Base-by-base conservation (phyloP, 78 protist species). In the Dictyostelium firmibasis region DNA sequence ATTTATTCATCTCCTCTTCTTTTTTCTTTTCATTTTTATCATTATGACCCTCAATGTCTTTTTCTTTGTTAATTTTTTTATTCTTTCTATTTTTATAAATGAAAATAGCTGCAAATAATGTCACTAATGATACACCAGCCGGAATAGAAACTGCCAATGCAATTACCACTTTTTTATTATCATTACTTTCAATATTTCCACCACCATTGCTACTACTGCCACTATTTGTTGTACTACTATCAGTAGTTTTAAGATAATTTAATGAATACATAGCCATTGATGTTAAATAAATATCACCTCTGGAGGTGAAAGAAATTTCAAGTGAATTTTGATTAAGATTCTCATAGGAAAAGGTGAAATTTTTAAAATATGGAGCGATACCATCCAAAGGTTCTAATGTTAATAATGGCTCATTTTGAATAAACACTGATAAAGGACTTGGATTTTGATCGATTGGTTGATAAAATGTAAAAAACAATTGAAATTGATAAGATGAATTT, bases 281-380 rank as follows among this genome's bases (percentile, higher is more conserved):
- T 16, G 79, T 72, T 72, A 72, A 33, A 72, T 31, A 72, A 33
- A 72, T 72, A 33, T 72, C 79, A 33, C 79, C 79, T 31, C 79
- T 29, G 1, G 36, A 33, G 16, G 6, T 33, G 27, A 72, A 33
- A 27, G 44, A 33, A 16, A 72, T 29, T 16, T 31, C 11, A 33
- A 33, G 5, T 29, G 25, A 29, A 5, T 13, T 14, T 72, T 16
- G 35, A 14, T 72, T 4, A 18, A 18, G 2, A 33, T 33, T 72
- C 4, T 72, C 25, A 33, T 72, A 72, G 23, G 1, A 33, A 33
- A 72, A 72, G 13, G 79, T 31, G 36, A 72, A 16, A 33, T 72
- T 72, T 72, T 33, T 72, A 33, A 72, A 72, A 11, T 8, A 3
- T 16, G 79, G 44, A 0, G 25, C 79, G 2, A 1, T 13, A 25